Conservation (phyloP, 2,329 filamentous ascomycete species). For the Xylariaceae sp. region DNA sequence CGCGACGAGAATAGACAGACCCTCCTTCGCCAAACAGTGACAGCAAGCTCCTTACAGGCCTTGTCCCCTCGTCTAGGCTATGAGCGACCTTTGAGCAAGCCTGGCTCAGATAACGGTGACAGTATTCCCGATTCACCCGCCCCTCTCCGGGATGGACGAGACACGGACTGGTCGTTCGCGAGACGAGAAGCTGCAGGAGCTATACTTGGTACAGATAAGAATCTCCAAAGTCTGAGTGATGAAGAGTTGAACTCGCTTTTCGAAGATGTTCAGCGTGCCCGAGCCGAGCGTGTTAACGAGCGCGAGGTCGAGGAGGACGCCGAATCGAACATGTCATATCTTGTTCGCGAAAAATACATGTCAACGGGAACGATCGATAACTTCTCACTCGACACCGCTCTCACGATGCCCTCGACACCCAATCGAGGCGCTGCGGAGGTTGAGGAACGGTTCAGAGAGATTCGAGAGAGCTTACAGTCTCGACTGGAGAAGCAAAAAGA, state of each 20-base stretch:
- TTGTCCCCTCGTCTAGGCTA: slow-evolving; percentile 58
- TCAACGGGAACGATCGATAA: slow-evolving; percentile 93
- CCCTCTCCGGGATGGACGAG: slow-evolving; percentile 62
- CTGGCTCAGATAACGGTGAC: slow-evolving; percentile 71
- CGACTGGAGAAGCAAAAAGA: slow-evolving; percentile 81
- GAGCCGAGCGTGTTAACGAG: slow-evolving; percentile 66
- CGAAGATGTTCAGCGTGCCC: slow-evolving; percentile 84
- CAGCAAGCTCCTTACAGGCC: slow-evolving; percentile 54
- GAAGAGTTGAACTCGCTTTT: slow-evolving; percentile 92
- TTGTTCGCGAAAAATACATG: slow-evolving; percentile 88
- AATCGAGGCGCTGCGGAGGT: slow-evolving; percentile 59
- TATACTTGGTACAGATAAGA: slow-evolving; percentile 84
- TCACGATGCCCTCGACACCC: slow-evolving; percentile 93
- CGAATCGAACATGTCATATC: slow-evolving; percentile 84
- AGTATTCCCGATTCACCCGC: slow-evolving; percentile 77
- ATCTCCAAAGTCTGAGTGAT: slow-evolving; percentile 82
- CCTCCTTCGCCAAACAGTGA: slow-evolving; percentile 75
- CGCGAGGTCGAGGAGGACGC: slow-evolving; percentile 83
- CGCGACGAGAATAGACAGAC: slow-evolving; percentile 81
- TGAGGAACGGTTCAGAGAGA: slow-evolving; percentile 68
- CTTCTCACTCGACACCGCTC: slow-evolving; percentile 86
- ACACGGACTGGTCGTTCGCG: slow-evolving; percentile 93
- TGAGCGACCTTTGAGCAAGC: slow-evolving; percentile 73
- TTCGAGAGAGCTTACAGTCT: slow-evolving; percentile 75
- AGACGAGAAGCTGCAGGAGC: slow-evolving; percentile 88